Evolutionary conservation across 78 protist species (phyloP).

Genomic region (Dictyostelium capitatum): DNA sequence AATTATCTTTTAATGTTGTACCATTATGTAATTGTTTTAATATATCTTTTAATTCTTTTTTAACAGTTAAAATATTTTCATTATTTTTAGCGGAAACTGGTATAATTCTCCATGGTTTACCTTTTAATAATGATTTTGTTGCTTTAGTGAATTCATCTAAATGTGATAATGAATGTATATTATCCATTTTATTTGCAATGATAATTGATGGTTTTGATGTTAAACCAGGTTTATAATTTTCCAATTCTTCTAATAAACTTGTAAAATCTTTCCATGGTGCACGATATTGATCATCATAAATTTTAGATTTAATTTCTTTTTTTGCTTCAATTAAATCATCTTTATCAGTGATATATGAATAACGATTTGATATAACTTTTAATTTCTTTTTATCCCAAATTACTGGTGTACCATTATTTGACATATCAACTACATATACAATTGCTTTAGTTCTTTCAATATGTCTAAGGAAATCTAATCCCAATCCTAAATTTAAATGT

Average conservation of each 20-base stretch:
- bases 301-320: neutral
- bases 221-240: slow-evolving; percentile 40
- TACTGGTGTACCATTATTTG: slow-evolving; percentile 47
- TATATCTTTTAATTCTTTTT: slow-evolving; percentile 6
- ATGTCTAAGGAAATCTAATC: slow-evolving; percentile 84
- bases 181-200: slow-evolving; percentile 85
- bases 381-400: slow-evolving; percentile 35
- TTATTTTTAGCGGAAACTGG: slow-evolving; percentile 6
- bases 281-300: neutral
- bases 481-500: slow-evolving; percentile 86
- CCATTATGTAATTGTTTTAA: neutral
- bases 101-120: slow-evolving; percentile 1
- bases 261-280: slow-evolving; percentile 72
- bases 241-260: slow-evolving; percentile 62
- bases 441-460: slow-evolving; percentile 85
- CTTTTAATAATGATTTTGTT: neutral
- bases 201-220: slow-evolving; percentile 60
- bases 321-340: neutral
- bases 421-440: slow-evolving; percentile 77
- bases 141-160: slow-evolving; percentile 55
- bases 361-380: slow-evolving; percentile 11
- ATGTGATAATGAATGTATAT: too few species aligned
- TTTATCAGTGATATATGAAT: neutral
- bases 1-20: too few species aligned
- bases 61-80: neutral